Evolutionary conservation across 1,284 basidiomycete species (phyloP), one percentile per base, ranked within the genome.

Genomic region (Trichosporon asahii): DNA sequence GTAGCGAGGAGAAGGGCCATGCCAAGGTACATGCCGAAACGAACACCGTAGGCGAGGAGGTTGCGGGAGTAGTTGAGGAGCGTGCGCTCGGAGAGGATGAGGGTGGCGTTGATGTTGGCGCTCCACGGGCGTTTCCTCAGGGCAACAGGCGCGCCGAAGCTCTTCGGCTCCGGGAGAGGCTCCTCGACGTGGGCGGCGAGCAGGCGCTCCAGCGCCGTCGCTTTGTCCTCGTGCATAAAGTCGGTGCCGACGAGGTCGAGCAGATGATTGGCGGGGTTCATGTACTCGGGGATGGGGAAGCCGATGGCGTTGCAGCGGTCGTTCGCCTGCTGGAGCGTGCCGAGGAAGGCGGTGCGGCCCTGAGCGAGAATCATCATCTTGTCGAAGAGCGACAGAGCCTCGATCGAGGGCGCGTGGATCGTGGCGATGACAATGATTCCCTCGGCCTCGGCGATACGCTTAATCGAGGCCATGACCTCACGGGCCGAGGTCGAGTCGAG

Each of bases 31-130:
- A 90, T 89, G 29, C 83, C 88, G 0, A 86, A 74, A 37, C 88
- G 83, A 3, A 90, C 85, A n/a, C 88, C 88, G 76, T 89, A 90
- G 1, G 88, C 88, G 37, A 90, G 81, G 1, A 89, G 74, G 76
- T 89, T 75, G 40, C 75, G 74, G 33, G 73, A 73, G 64, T 70
- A 73, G 66, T 76, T 76, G 68, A 76, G 35, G 1, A 67, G 65
- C 11, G 64, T 73, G 44, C 75, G 72, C 55, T 73, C 69, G 37
- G 55, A 61, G 21, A 73, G 69, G 9, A 70, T 68, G 12, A 67
- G 61, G n/a, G 65, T 55, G 21, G 70, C 46, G 12, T 25, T 23
- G 46, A 70, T 3, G n/a, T 63, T 31, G 63, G 65, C 65, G 1
- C n/a, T 37, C 55, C 67, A 21, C 1, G 61, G n/a, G 15, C 65